Evolutionary conservation across 2,329 filamentous ascomycete genomes (phyloP), one percentile per base, ranked within the genome.

Genomic region (Scorias spongiosa): DNA sequence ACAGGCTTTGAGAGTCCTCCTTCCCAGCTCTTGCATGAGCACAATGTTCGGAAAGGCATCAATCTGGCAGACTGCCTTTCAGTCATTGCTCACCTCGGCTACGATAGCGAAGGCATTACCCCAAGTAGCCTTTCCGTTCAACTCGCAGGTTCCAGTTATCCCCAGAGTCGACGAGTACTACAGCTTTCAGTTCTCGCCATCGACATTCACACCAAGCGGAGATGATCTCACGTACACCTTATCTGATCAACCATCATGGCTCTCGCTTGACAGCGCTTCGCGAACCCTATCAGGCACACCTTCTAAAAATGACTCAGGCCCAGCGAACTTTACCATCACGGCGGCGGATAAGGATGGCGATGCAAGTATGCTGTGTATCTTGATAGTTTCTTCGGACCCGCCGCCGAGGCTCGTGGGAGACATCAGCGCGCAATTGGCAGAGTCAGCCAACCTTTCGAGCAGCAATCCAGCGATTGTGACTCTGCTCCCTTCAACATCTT

Each of bases 121-220:
- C 14, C 58, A 60, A 39, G 55, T 65, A 42, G 67, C 68, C 40
- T 89, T 88, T 53, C 86, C 86, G 1, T 71, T 93, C 61, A 93
- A 91, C 62, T 79, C 84, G 2, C 87, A 94, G 61, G 72, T 93
- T 1, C 86, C 86, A 29, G 80, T 81, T 2, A 80, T 88, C 43
- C 86, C 84, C 15, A 74, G 82, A 50, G 68, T 83, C 46, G 74
- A 72, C 36, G 58, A 80, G 53, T 68, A 71, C 2, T 91, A 85
- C 61, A 74, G 69, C 9, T 86, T 88, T 56, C 68, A 74, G 28
- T 83, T 93, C 54, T 81, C 83, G 9, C 62, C 70, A 12, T 77
- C 78, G 34, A 93, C 86, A 0, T 93, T 93, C 62, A 68, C 70
- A 11, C 81, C 81, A 12, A 61, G 65, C 37, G 64, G 65, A 29